Base-by-base conservation (phyloP, 2,329 filamentous ascomycete species). In the Tympanopsis confertula region DNA sequence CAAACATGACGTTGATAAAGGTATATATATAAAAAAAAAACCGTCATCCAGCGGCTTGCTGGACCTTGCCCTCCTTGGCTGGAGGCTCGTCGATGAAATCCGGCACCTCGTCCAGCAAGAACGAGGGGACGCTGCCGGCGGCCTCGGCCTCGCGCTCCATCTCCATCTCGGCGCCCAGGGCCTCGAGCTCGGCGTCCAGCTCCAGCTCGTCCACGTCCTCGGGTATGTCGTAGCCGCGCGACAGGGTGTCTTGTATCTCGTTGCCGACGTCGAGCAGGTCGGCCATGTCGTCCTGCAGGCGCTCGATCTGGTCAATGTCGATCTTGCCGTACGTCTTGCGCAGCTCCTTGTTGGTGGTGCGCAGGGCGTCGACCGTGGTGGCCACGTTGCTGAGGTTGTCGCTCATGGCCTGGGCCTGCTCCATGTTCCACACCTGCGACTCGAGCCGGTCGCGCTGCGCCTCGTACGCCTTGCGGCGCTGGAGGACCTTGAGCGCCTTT, bases 301-400 rank as follows among this genome's bases (percentile, higher is more conserved):
- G 72, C 70, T 98, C 91, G 50, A 98, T 96, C 71, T 93, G 87
- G 61, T 96, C 91, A 39, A 98, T 82, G 53, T 98, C 83, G 47
- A 98, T 84, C 68, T 95, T 95, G 49, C 89, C 89, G 55, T 96
- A 96, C 68, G 96, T 89, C 59, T 85, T 84, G 55, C 79, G 78
- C 45, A 98, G 72, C 52, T 86, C 82, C 65, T 94, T 94, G 52
- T 91, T 94, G 17, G 89, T 95, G 2, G 83, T 87, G 73, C 95
- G 93, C 76, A 98, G 89, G 12, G 89, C 88, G 57, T 96, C 89
- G 35, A 96, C 88, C 19, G 91, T 95, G 14, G 87, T 91, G 87
- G 95, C 94, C 45, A 91, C 89, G 60, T 96, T 95, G 59, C 93
- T 91, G 38, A 98, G 74, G 55, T 96, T 96, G 63, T 96, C 89